Base-by-base conservation (phyloP, 106 monocot species). In the Apostasia shenzhenica region DNA sequence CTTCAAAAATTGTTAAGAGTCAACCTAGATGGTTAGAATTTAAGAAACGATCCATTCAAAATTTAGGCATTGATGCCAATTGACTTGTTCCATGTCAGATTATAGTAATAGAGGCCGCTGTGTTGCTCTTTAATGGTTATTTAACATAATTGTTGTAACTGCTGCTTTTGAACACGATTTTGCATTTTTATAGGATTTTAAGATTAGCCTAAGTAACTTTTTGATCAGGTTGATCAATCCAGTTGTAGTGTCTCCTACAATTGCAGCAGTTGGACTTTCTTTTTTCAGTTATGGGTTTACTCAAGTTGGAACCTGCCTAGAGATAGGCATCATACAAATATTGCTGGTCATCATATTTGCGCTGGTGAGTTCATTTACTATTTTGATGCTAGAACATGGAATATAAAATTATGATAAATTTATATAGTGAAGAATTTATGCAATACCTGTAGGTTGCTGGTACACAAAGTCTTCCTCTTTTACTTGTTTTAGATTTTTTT, bases 211-310 rank as follows among this genome's bases (percentile, higher is more conserved):
- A 65, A 65, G 47, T 50, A 13, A 8, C 26, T 54, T 70, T 67
- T 80, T 40, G 85, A 38, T 56, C 84, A 95, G 95, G 86, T 83
- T 95, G 63, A 85, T 92, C 71, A 95, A 86, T 80, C 95, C 95
- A 48, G 86, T 95, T 43, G 95, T 95, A 58, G 84, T 92, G 45
- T 91, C 91, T 53, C 82, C 95, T 63, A 95, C 95, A 1, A 78
- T 95, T 78, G 89, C 95, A 40, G 91, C 95, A 67, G 62, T 95
- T 76, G 95, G 95, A 45, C 92, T 95, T 66, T 95, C 95, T 12
- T 95, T 95, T 79, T 95, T 92, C 69, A 83, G 77, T 79, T 95
- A 89, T 79, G 95, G 95, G 63, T 95, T 95, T 70, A 89, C 92
- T 74, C 79, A 77, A 86, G 84, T 92, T 9, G 91, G 89, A 14